Base-by-base conservation (phyloP, 2,329 filamentous ascomycete genomes). In the Trichoderma cornu-damae region DNA sequence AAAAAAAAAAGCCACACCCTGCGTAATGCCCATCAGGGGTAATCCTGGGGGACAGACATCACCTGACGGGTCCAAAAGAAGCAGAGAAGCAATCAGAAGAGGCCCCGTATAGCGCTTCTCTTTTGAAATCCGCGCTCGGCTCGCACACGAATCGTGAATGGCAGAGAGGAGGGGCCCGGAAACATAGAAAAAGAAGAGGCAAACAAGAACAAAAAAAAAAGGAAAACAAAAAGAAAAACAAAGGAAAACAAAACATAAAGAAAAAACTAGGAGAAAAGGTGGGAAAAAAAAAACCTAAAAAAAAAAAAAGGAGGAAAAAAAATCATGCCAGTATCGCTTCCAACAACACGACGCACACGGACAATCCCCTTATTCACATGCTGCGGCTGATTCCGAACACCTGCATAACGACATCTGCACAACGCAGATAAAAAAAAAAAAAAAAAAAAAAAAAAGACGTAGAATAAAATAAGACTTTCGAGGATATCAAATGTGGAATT, bases 381-480 rank as follows among this genome's bases (percentile, higher is more conserved):
- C 12, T 43, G 51, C 32, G 51, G 51, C 32, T 47, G 42, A 30
- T 20, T 55, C 51, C 51, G 51, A 46, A 38, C 1, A 52, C 43
- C 18, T 52, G 49, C 49, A 52, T 43, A 42, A 43, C 16, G 49
- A 5, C 4, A 20, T 9, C 49, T 22, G 26, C 35, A 26, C 9
- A 24, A 24, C 1, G 44, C n/a, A 18, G 9, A 5, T 28, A 30
- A 24, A 26, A 43, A 20, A 18, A 43, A 52, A 52, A n/a, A 24
- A 11, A 35, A 35, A 48, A 26, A 30, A 48, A 26, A 48, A 34
- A 12, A 34, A 37, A 49, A 12, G 26, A 24, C n/a, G n/a, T n/a
- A n/a, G n/a, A n/a, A n/a, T n/a, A 38, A 18, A 18, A 16, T 3
- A 5, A 46, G 28, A 28, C 2, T 28, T 38, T 20, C 14, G 24